These are phyloP conservation scores for Diatrype stigma DNA, from an alignment of 2,329 filamentous ascomycete species.

Conservation along the genomic window DNA sequence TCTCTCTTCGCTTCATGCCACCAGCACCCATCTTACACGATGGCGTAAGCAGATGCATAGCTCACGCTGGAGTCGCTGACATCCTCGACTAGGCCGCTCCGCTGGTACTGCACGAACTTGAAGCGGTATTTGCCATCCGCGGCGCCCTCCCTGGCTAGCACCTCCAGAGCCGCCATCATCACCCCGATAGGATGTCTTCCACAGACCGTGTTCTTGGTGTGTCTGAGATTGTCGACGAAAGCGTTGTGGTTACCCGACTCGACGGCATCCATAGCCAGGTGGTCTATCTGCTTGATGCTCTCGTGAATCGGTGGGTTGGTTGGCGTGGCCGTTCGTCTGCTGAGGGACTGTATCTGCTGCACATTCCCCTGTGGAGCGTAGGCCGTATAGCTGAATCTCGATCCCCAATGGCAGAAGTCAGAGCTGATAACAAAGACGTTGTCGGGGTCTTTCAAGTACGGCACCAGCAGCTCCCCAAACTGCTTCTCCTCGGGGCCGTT, in stretches of 20 bases:
- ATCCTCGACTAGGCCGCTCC: slow-evolving; percentile 69
- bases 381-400: slow-evolving; percentile 76
- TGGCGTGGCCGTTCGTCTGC: slow-evolving; percentile 28
- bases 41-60: slow-evolving; percentile 88
- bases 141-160: slow-evolving; percentile 39
- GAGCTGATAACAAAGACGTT: slow-evolving; percentile 88
- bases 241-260: slow-evolving; percentile 66
- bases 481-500: slow-evolving; percentile 59
- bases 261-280: slow-evolving; percentile 79
- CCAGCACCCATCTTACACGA: slow-evolving; percentile 44
- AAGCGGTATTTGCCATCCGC: slow-evolving; percentile 52
- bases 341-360: slow-evolving; percentile 36
- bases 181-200: slow-evolving; percentile 93
- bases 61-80: slow-evolving; percentile 81
- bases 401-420: slow-evolving; percentile 96
- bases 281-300: slow-evolving; percentile 76
- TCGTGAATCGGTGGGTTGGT: slow-evolving; percentile 65
- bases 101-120: slow-evolving; percentile 79
- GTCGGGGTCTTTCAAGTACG: slow-evolving; percentile 69
- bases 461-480: slow-evolving; percentile 67
- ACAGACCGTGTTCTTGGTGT: slow-evolving; percentile 88
- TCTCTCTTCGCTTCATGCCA: not conserved
- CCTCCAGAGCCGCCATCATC: slow-evolving; percentile 81
- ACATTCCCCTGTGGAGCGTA: slow-evolving; percentile 52
- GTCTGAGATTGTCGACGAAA: slow-evolving; percentile 65